Evolutionary conservation across 1,284 basidiomycete species (phyloP).

Genomic region (Trametes versicolor): DNA sequence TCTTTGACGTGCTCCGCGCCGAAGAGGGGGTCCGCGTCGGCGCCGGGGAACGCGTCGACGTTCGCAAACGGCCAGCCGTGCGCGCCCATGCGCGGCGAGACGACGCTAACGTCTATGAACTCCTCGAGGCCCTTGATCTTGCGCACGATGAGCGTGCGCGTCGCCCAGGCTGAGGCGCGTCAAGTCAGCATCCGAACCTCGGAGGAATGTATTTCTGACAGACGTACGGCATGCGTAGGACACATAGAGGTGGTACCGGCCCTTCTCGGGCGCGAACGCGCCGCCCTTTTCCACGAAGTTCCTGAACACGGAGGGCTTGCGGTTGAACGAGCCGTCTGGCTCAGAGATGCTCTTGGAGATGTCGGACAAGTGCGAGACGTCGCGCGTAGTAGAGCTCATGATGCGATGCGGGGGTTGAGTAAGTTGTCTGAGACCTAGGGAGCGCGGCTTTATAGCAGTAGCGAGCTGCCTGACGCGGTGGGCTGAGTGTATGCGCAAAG

Average conservation of each 20-base stretch:
- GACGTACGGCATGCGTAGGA: slow-evolving; percentile 80
- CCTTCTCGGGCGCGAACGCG: slow-evolving; percentile 84
- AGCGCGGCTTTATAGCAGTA: background rate
- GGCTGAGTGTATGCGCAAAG: background rate
- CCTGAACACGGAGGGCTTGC: slow-evolving; percentile 79
- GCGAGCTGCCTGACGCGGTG: background rate
- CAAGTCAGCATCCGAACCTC: too few species aligned
- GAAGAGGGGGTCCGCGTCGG: slow-evolving; percentile 81
- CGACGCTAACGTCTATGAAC: slow-evolving; percentile 84
- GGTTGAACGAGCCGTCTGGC: slow-evolving; percentile 84
- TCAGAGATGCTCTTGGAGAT: slow-evolving; percentile 64
- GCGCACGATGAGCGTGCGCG: slow-evolving; percentile 88
- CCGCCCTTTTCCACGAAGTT: slow-evolving; percentile 77
- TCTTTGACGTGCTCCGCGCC: slow-evolving; percentile 82
- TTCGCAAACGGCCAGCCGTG: slow-evolving; percentile 91
- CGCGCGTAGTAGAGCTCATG: slow-evolving; percentile 28
- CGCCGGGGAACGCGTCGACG: slow-evolving; percentile 75
- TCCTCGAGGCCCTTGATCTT: slow-evolving; percentile 93
- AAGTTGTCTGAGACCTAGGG: background rate
- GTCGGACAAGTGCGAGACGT: slow-evolving; percentile 48
- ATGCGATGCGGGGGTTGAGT: background rate
- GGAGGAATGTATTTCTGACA: background rate
- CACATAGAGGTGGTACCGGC: slow-evolving; percentile 91
- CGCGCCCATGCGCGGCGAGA: slow-evolving; percentile 89
- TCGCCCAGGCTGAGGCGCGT: slow-evolving; percentile 83